These are phyloP conservation scores for Arthrobotrys conoides DNA, from an alignment of 2,329 filamentous ascomycete genomes.

Conservation along the genomic window DNA sequence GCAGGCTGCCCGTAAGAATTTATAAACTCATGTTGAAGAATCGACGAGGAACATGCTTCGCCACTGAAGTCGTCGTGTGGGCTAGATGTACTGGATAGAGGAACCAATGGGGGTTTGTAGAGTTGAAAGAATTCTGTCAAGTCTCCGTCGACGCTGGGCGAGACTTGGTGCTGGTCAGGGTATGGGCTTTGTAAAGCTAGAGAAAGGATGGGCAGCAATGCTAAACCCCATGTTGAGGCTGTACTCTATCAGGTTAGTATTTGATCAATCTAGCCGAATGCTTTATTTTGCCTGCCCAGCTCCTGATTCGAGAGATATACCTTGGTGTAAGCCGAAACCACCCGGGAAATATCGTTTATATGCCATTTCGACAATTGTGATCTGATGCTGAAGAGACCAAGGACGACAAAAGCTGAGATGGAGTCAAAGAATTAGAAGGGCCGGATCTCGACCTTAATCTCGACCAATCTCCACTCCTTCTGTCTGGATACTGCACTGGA, in stretches of 20 bases:
- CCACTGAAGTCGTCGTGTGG: slow-evolving; percentile 51
- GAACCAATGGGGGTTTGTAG: slow-evolving; percentile 42
- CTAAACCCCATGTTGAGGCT: slow-evolving; percentile 34
- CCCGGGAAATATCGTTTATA: not conserved
- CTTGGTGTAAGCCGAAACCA: not conserved
- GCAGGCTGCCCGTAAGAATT: slow-evolving; percentile 35
- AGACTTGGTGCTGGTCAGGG: slow-evolving; percentile 42
- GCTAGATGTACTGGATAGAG: slow-evolving; percentile 32
- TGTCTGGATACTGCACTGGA: not conserved
- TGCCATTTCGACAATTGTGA: not conserved
- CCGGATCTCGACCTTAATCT: not conserved
- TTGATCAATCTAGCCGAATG: not conserved
- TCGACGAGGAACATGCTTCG: slow-evolving; percentile 42
- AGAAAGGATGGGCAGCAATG: slow-evolving; percentile 16
- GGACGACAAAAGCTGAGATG: not conserved
- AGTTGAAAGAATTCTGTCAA: slow-evolving; percentile 55
- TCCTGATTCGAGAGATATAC: not conserved
- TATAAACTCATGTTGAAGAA: slow-evolving; percentile 41
- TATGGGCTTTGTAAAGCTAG: slow-evolving; percentile 21
- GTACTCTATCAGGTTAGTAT: not conserved
- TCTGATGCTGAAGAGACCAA: not conserved
- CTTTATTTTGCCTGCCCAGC: not conserved
- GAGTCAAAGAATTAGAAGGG: no score
- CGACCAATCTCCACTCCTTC: not conserved
- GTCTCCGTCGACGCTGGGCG: slow-evolving; percentile 8